These are phyloP conservation scores for Solanum sparsipilum DNA, from an alignment of 257 asterid species.

Conservation along the genomic window DNA sequence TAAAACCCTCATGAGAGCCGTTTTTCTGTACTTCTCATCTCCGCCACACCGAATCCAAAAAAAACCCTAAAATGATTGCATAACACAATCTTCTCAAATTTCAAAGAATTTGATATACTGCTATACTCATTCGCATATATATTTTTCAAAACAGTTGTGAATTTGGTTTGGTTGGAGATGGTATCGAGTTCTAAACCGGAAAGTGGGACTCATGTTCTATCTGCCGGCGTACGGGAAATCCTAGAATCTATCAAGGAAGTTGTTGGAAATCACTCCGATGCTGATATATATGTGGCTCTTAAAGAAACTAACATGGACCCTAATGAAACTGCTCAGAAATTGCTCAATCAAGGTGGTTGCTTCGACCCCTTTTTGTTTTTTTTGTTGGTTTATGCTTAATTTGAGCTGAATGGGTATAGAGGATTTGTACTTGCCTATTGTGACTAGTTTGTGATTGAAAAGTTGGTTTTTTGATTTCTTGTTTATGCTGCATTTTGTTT, in stretches of 20 bases:
- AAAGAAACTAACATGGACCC: slow-evolving; percentile 94
- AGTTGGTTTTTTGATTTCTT: not conserved
- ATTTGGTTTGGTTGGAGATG: slow-evolving; percentile 26
- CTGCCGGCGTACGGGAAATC: slow-evolving; percentile 74
- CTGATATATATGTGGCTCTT: slow-evolving; percentile 74
- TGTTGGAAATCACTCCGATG: slow-evolving; percentile 76
- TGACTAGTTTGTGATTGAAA: not conserved
- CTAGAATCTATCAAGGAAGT: slow-evolving; percentile 78
- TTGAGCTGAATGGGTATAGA: not conserved
- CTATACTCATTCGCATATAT: not conserved
- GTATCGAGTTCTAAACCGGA: slow-evolving; percentile 51
- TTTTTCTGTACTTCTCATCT: not conserved
- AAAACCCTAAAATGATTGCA: not conserved
- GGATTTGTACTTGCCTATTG: not conserved
- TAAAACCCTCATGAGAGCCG: not conserved
- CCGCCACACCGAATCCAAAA: not conserved
- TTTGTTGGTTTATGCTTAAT: not conserved
- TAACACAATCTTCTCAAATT: not conserved
- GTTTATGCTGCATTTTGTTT: not conserved
- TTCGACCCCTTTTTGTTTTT: not conserved
- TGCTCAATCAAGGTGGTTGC: slow-evolving; percentile 70
- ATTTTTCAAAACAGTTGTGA: not conserved
- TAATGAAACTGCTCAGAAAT: slow-evolving; percentile 80
- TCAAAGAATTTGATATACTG: not conserved
- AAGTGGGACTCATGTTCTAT: slow-evolving; percentile 40